These are phyloP conservation scores for Lophiostoma macrostomum DNA, from an alignment of 495 filamentous ascomycete genomes.

Conservation along the genomic window DNA sequence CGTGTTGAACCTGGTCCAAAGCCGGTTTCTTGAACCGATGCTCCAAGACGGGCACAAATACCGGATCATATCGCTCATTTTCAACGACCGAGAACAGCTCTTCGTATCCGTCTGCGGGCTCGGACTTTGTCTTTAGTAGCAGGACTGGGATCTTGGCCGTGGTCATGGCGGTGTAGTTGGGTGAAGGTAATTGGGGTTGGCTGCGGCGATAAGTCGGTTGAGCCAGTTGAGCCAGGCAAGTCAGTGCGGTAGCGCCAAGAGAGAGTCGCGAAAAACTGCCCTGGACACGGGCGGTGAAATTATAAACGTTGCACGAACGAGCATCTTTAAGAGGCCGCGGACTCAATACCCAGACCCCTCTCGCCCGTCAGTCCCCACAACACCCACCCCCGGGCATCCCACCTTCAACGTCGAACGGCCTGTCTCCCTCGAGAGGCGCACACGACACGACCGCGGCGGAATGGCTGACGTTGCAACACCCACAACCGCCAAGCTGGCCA, in stretches of 20 bases:
- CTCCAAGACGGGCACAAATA: conserved; percentile 81
- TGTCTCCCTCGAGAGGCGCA: background rate
- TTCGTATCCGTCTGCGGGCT: conserved; percentile 74
- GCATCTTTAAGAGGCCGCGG: too few species aligned
- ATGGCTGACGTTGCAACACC: conserved; percentile 40
- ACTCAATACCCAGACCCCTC: background rate
- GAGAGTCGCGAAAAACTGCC: conserved; percentile 16
- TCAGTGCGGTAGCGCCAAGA: too few species aligned
- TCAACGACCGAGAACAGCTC: conserved; percentile 59
- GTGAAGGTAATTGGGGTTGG: too few species aligned
- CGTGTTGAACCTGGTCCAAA: conserved; percentile 44
- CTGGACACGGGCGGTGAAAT: background rate
- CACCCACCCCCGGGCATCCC: background rate
- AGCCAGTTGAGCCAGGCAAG: too few species aligned
- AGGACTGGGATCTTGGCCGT: conserved; percentile 55
- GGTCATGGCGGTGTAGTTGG: too few species aligned
- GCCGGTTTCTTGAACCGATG: conserved; percentile 58
- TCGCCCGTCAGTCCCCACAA: background rate
- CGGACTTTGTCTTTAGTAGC: conserved; percentile 83
- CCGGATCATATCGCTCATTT: conserved; percentile 53
- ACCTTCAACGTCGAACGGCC: background rate
- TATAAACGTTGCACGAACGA: conserved; percentile 7
- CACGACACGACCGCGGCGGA: conserved; percentile 2
- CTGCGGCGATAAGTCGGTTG: conserved; percentile 7
- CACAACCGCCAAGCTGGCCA: conserved; percentile 29